A percentile compares a stretch with the other conserved stretches of the same genome.
These are phyloP conservation scores for Acorus calamus DNA, from an alignment of 106 monocot species.

Conservation along the genomic window DNA sequence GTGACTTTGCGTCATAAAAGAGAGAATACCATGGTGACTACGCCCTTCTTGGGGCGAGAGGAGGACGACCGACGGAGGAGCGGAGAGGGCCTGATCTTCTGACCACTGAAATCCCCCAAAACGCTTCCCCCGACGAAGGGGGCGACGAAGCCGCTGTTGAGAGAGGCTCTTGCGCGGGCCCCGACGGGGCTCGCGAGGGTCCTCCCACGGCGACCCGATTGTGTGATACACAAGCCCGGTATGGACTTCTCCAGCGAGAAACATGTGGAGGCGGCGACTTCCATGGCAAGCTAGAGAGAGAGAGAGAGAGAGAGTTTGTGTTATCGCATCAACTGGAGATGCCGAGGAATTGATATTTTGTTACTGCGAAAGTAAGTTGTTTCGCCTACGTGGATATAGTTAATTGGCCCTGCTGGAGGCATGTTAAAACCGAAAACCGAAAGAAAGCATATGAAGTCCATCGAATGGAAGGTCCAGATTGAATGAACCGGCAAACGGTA, in stretches of 20 bases:
- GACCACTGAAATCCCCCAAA: constrained; percentile 32
- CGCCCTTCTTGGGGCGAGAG: constrained; percentile 38
- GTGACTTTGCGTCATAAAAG: background rate
- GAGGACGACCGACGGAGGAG: constrained; percentile 10
- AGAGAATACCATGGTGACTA: constrained; percentile 61
- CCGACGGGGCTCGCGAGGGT: background rate
- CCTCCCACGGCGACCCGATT: background rate
- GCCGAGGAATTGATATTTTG: no score
- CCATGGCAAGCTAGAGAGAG: constrained; percentile 4
- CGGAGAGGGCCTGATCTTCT: constrained; percentile 21
- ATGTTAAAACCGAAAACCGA: no score
- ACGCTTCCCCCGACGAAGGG: constrained; percentile 38
- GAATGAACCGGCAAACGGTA: no score
- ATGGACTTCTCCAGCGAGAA: background rate
- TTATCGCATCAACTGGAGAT: no score
- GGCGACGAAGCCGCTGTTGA: constrained; percentile 15
- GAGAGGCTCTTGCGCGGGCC: constrained; percentile 3
- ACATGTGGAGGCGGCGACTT: constrained; percentile 12
- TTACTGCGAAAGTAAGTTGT: no score
- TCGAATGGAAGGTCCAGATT: no score
- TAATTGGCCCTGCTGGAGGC: no score
- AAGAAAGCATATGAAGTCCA: no score
- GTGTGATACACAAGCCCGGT: background rate
- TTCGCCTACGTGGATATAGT: no score
- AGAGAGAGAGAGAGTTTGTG: background rate